Conservation (phyloP, 495 filamentous ascomycete genomes). For the Neurospora sp. region DNA sequence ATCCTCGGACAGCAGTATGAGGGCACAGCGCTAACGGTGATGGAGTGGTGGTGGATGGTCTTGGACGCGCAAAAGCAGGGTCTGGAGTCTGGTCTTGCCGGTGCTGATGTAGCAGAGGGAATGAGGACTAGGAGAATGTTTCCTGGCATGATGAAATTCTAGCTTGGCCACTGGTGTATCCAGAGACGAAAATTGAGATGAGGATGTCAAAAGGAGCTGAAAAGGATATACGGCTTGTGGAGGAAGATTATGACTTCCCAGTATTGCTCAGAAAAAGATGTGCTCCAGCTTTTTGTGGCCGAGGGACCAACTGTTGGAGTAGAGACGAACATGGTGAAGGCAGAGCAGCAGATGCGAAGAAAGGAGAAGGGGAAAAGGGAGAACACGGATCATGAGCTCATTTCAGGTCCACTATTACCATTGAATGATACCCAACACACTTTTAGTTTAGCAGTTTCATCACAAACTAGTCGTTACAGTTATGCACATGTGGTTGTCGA, state of each 20-base stretch:
- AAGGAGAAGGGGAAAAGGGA: neutral
- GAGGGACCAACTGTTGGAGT: neutral
- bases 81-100: conserved; percentile 1
- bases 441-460: neutral
- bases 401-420: neutral
- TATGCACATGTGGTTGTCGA: neutral
- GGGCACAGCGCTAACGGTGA: conserved; percentile 37
- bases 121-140: conserved; percentile 1
- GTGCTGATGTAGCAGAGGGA: neutral
- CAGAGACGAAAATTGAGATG: neutral
- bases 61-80: conserved; percentile 20
- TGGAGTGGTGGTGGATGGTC: conserved; percentile 64
- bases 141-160: neutral
- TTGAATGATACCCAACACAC: neutral
- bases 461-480: neutral
- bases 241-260: neutral
- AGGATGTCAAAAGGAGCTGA: neutral
- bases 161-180: neutral
- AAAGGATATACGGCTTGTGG: neutral
- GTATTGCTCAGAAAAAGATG: neutral
- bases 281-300: neutral
- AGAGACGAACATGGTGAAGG: neutral
- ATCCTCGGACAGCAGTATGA: conserved; percentile 24
- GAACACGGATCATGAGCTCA: neutral
- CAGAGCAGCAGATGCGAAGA: neutral